Percentiles rank a stretch among this genome's conserved stretches.
phyloP scores from a whole-genome alignment of 176 grass and related monocot genomes.

The Zoysia pacifica region DNA sequence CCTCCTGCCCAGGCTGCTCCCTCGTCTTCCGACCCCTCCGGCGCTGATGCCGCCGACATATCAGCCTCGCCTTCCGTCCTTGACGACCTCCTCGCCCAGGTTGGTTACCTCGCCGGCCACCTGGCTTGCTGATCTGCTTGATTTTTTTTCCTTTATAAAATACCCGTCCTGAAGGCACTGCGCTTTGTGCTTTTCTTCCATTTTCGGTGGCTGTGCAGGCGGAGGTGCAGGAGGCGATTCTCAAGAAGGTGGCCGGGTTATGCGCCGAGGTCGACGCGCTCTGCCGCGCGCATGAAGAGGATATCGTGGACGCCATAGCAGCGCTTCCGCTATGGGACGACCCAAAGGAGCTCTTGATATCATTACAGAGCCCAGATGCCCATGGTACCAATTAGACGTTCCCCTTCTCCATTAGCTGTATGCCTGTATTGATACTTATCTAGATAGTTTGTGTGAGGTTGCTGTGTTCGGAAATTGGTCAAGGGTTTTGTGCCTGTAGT shows the following conservation, averaged over 20 bases:
- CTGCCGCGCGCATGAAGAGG: slow-evolving; percentile 30
- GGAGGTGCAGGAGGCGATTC: neutral
- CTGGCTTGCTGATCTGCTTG: neutral
- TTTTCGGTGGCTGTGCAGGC: slow-evolving; percentile 35
- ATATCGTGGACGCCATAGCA: slow-evolving; percentile 24
- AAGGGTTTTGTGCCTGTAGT: slow-evolving; percentile 13
- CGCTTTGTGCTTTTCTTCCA: neutral
- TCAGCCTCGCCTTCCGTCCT: slow-evolving; percentile 21
- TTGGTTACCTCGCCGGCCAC: neutral
- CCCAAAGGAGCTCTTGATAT: slow-evolving; percentile 40
- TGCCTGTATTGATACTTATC: neutral
- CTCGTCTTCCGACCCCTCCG: neutral
- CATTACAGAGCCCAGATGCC: neutral
- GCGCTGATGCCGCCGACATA: neutral
- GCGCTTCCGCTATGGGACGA: slow-evolving; percentile 49
- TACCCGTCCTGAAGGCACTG: neutral
- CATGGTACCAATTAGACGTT: slow-evolving; percentile 36
- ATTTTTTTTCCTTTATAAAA: neutral
- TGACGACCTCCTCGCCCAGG: slow-evolving; percentile 33
- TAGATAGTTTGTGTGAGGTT: slow-evolving; percentile 27
- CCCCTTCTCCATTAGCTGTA: neutral
- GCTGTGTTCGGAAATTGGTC: neutral
- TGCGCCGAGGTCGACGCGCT: slow-evolving; percentile 28
- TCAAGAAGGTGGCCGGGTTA: neutral
- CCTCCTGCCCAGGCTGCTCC: slow-evolving; percentile 8